Conservation (phyloP, 2,329 filamentous ascomycete species). For the Albophoma yamanashiensis region DNA sequence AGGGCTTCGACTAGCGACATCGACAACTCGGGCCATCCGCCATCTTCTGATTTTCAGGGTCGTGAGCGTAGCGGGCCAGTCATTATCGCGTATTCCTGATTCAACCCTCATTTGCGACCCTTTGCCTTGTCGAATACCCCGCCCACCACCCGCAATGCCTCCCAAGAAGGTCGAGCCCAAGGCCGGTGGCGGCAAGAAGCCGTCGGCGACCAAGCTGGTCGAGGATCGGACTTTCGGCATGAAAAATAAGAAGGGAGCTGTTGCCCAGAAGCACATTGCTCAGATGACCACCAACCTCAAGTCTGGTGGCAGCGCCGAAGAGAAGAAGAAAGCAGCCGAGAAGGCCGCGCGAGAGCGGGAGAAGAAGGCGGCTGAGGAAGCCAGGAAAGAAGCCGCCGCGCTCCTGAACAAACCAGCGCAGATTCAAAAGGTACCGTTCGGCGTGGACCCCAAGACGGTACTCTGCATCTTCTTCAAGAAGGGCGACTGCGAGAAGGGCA, state of each 20-base stretch:
- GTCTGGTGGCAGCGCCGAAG: slow-evolving; percentile 68
- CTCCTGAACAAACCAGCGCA: slow-evolving; percentile 88
- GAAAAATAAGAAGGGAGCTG: slow-evolving; percentile 98
- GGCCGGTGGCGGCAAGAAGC: slow-evolving; percentile 43
- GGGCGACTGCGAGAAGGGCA: slow-evolving; percentile 92
- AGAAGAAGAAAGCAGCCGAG: slow-evolving; percentile 68
- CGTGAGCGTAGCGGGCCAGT: not conserved
- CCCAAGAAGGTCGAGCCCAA: slow-evolving; percentile 52
- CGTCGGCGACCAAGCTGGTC: slow-evolving; percentile 49
- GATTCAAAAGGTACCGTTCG: slow-evolving; percentile 95
- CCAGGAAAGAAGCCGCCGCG: slow-evolving; percentile 67
- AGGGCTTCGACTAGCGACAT: slow-evolving; percentile 3
- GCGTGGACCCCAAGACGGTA: slow-evolving; percentile 95
- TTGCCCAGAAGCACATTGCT: slow-evolving; percentile 82
- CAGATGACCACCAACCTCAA: slow-evolving; percentile 67
- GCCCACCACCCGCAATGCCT: slow-evolving; percentile 49
- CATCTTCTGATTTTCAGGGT: not conserved
- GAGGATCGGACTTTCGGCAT: slow-evolving; percentile 98
- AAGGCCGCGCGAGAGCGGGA: slow-evolving; percentile 65
- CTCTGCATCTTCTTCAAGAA: slow-evolving; percentile 97
- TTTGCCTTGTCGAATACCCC: slow-evolving; percentile 3
- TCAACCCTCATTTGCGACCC: not conserved
- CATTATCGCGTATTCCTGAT: not conserved
- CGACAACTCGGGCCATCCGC: not conserved
- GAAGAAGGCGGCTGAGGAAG: slow-evolving; percentile 81